Conservation (phyloP, 106 monocot genomes). For the Xerophyta viscosa region DNA sequence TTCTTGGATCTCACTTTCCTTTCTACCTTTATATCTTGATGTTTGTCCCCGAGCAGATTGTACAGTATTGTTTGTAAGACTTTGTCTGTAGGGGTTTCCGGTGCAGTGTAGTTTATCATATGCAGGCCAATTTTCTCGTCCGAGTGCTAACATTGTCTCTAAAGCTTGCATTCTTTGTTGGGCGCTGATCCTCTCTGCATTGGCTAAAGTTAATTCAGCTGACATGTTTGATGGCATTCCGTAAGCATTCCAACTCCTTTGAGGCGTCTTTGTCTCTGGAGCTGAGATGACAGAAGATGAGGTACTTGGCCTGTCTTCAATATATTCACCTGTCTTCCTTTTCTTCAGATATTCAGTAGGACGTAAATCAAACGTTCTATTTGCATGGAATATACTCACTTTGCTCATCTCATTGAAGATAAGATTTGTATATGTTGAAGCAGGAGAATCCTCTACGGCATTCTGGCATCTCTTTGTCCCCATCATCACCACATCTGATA, state of each 20-base stretch:
- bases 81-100: too few relatives aligned
- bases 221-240: background rate
- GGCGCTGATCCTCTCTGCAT: background rate
- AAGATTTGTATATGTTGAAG: constrained; percentile 1
- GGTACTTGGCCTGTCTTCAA: background rate
- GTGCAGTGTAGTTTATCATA: background rate
- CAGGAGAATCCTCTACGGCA: constrained; percentile 5
- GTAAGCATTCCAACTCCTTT: background rate
- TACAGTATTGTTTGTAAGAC: too few relatives aligned
- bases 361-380: background rate
- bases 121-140: background rate
- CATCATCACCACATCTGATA: constrained; percentile 2
- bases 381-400: background rate
- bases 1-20: too few relatives aligned
- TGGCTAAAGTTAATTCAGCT: background rate
- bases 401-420: background rate
- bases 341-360: background rate
- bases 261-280: background rate
- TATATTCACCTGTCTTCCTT: background rate
- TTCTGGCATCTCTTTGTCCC: constrained; percentile 18
- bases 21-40: too few relatives aligned
- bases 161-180: background rate
- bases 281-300: background rate
- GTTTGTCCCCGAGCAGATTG: too few relatives aligned
- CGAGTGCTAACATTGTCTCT: background rate